These are phyloP conservation scores for Crassisporium funariophilum DNA, from an alignment of 768 basidiomycete species.

Conservation along the genomic window DNA sequence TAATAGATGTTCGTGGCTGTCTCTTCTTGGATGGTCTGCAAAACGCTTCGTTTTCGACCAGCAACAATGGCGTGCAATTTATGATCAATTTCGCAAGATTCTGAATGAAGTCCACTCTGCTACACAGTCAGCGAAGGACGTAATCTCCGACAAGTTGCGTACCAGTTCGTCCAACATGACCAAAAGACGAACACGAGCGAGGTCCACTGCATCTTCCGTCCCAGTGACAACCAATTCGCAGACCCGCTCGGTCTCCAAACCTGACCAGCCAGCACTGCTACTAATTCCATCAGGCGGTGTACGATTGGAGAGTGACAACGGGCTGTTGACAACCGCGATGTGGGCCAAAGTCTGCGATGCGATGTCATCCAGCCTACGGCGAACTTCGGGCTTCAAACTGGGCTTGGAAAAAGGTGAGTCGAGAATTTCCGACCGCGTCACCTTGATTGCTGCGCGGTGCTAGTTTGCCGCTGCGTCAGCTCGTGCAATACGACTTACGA, in stretches of 20 bases:
- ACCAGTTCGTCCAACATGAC: slow-evolving; percentile 97
- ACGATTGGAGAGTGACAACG: slow-evolving; percentile 70
- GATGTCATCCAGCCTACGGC: slow-evolving; percentile 88
- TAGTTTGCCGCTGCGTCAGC: slow-evolving; percentile 37
- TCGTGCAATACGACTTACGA: slow-evolving; percentile 17
- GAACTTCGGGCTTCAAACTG: slow-evolving; percentile 78
- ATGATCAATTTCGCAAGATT: slow-evolving; percentile 91
- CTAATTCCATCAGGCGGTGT: slow-evolving; percentile 79
- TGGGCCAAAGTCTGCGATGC: slow-evolving; percentile 91
- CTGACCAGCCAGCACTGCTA: slow-evolving; percentile 79
- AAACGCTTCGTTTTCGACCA: slow-evolving; percentile 79
- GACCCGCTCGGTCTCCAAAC: slow-evolving; percentile 91
- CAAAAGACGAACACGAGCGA: slow-evolving; percentile 86
- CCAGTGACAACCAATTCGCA: slow-evolving; percentile 94
- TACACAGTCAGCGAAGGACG: slow-evolving; percentile 21
- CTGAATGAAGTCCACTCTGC: slow-evolving; percentile 89
- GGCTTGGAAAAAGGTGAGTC: slow-evolving; percentile 82
- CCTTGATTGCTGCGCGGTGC: slow-evolving; percentile 87
- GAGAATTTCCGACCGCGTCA: slow-evolving; percentile 90
- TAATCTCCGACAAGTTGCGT: slow-evolving; percentile 31
- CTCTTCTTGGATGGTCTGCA: slow-evolving; percentile 95
- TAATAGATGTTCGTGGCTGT: slow-evolving; percentile 97
- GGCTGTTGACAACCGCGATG: slow-evolving; percentile 91
- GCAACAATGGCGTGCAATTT: slow-evolving; percentile 92
- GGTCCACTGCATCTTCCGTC: slow-evolving; percentile 83